These are phyloP conservation scores for Fomitiporia mediterranea DNA, from an alignment of 1,284 basidiomycete species.

Conservation along the genomic window DNA sequence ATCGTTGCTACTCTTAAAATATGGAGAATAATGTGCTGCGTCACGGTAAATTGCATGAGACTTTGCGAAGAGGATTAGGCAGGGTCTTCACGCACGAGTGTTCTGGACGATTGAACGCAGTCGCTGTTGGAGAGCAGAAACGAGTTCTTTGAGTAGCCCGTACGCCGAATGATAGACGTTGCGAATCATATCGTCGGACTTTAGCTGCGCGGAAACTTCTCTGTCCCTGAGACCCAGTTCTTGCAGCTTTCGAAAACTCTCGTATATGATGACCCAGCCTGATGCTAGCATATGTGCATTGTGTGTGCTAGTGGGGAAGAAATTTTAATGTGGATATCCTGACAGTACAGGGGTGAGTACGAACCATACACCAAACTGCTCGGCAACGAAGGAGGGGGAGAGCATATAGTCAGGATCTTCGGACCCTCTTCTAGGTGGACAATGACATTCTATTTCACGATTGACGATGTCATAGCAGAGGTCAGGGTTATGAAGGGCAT, in stretches of 20 bases:
- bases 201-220: constrained; percentile 47
- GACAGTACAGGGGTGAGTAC: constrained; percentile 17
- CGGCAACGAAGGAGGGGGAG: constrained; percentile 48
- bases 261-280: constrained; percentile 63
- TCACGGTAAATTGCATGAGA: neutral
- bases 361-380: constrained; percentile 55
- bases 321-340: neutral
- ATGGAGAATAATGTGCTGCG: constrained; percentile 13
- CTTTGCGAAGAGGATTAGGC: neutral
- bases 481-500: constrained; percentile 54
- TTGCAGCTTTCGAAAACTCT: constrained; percentile 48
- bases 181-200: constrained; percentile 44
- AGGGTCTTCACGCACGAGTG: constrained; percentile 5
- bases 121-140: constrained; percentile 47
- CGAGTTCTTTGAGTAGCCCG: constrained; percentile 54
- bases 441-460: constrained; percentile 49
- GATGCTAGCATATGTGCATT: constrained; percentile 74
- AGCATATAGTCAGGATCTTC: constrained; percentile 31
- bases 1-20: constrained; percentile 21
- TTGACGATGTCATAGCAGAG: constrained; percentile 52
- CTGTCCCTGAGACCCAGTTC: constrained; percentile 48
- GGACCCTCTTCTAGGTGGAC: constrained; percentile 32
- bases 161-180: constrained; percentile 58
- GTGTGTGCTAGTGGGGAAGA: constrained; percentile 50
- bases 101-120: constrained; percentile 17